phyloP scores from a whole-genome alignment of 768 basidiomycete species.

The Collybia nuda region DNA sequence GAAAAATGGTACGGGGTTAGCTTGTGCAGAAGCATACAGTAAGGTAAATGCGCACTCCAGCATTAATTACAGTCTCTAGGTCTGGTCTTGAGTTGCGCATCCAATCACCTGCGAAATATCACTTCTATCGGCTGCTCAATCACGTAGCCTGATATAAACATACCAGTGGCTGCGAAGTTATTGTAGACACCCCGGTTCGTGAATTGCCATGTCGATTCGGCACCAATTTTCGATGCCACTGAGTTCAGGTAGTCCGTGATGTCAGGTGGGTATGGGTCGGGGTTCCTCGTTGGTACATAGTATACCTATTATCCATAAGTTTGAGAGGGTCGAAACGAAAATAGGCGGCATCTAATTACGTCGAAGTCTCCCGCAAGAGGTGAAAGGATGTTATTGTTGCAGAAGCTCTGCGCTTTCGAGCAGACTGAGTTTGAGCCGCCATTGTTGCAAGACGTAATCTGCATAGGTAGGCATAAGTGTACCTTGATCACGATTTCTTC shows the following conservation, averaged over 20 bases:
- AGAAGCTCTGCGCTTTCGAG: constrained; percentile 55
- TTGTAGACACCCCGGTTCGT: constrained; percentile 41
- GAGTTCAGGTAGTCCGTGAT: constrained; percentile 31
- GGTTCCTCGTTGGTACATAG: constrained; percentile 43
- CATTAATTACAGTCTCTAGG: constrained; percentile 57
- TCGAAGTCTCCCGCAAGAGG: constrained; percentile 57
- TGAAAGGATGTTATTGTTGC: constrained; percentile 54
- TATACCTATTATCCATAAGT: constrained; percentile 32
- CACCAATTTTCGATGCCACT: constrained; percentile 38
- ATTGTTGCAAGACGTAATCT: constrained; percentile 56
- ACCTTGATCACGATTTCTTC: not conserved
- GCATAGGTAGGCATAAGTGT: not conserved
- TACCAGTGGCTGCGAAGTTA: constrained; percentile 51
- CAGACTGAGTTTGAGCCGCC: constrained; percentile 48
- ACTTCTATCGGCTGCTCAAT: not conserved
- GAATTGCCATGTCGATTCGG: constrained; percentile 41
- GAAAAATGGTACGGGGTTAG: not conserved
- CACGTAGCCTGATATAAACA: not conserved
- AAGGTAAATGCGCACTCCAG: constrained; percentile 39
- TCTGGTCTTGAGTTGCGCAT: constrained; percentile 49
- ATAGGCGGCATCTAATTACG: constrained; percentile 24
- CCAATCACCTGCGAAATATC: constrained; percentile 46
- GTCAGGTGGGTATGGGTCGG: constrained; percentile 52
- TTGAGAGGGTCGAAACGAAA: not conserved
- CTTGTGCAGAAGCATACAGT: not conserved